A percentile compares a stretch with the other conserved stretches of the same genome.
These are phyloP conservation scores for Actinidia chinensis DNA, from an alignment of 179 eudicot species.

Conservation along the genomic window DNA sequence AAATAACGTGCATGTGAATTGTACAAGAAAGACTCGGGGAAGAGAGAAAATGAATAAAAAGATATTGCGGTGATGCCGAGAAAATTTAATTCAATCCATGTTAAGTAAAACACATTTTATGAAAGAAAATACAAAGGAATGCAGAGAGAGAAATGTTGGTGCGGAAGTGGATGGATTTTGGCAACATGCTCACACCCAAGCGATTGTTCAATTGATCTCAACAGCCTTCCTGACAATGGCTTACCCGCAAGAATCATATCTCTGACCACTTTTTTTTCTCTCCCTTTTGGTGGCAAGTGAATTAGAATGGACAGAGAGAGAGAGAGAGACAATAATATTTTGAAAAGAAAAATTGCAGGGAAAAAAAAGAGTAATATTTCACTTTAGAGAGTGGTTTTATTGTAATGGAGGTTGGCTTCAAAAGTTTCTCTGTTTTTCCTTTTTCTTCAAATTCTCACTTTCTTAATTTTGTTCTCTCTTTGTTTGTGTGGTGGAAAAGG, in stretches of 20 bases:
- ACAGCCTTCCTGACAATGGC: constrained; percentile 12
- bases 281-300: constrained; percentile 24
- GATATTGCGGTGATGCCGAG: too few relatives aligned
- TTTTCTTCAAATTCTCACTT: not conserved
- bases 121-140: not conserved
- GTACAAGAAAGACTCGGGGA: not conserved
- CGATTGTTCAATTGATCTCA: not conserved
- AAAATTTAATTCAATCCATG: not conserved
- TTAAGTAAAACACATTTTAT: not conserved
- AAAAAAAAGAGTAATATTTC: not conserved
- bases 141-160: not conserved
- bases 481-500: constrained; percentile 32
- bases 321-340: not conserved
- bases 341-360: constrained; percentile 25
- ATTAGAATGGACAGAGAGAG: constrained; percentile 16
- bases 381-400: not conserved
- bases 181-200: too few relatives aligned
- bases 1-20: constrained; percentile 18
- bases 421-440: not conserved
- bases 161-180: not conserved
- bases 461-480: constrained; percentile 15
- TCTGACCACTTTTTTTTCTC: not conserved
- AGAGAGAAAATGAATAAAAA: not conserved
- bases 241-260: not conserved
- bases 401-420: not conserved